A percentile compares a stretch with the other conserved stretches of the same genome.
phyloP scores from a whole-genome alignment of 495 filamentous ascomycete species.

The Aspergillus avenaceus region DNA sequence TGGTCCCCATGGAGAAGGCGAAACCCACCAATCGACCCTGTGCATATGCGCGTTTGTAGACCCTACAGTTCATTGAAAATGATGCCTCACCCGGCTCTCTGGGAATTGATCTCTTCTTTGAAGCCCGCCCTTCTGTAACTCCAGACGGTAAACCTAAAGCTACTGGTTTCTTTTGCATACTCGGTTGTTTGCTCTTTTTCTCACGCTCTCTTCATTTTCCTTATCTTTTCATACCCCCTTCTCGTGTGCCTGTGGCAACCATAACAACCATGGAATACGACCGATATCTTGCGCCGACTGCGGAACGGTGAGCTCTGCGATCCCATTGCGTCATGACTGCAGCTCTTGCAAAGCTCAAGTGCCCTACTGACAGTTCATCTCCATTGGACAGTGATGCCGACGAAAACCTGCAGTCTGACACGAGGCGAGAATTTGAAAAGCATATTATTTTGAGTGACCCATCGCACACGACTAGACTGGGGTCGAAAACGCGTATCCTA shows the following conservation, averaged over 20 bases:
- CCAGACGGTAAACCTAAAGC: not conserved
- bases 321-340: not conserved
- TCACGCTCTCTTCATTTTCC: not conserved
- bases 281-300: constrained; percentile 3
- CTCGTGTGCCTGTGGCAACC: not conserved
- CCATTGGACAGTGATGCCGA: constrained; percentile 7
- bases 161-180: not conserved
- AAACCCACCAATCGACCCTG: constrained; percentile 10
- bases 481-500: constrained; percentile 15
- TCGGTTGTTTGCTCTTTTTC: not conserved
- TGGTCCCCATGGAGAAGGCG: constrained; percentile 10
- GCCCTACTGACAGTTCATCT: not conserved
- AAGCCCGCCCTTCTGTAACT: constrained; percentile 5
- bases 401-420: constrained; percentile 6
- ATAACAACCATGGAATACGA: constrained; percentile 9
- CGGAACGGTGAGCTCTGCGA: constrained; percentile 11
- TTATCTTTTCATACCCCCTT: not conserved
- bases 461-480: constrained; percentile 7
- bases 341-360: not conserved
- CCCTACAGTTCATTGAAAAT: constrained; percentile 21
- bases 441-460: constrained; percentile 13
- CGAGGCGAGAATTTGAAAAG: constrained; percentile 14
- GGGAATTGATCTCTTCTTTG: constrained; percentile 10
- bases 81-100: constrained; percentile 20
- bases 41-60: constrained; percentile 16